Conservation (phyloP, 345 rosid species). For the Boechera retrofracta region DNA sequence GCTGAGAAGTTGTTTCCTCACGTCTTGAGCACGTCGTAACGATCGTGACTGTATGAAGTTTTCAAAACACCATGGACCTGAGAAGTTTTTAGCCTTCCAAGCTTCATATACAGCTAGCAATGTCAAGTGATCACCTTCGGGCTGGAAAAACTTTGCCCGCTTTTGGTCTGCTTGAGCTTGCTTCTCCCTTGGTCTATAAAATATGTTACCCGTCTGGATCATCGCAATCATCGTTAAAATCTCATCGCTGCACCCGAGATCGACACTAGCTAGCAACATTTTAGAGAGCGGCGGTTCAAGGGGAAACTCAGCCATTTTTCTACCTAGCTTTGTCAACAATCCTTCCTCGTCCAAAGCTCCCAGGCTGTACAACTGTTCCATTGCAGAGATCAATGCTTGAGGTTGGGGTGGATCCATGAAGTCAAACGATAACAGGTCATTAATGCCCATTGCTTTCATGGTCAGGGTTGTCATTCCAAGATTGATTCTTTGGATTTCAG, state of each 20-base stretch:
- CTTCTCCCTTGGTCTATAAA: constrained; percentile 90
- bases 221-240: constrained; percentile 85
- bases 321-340: constrained; percentile 84
- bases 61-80: constrained; percentile 93
- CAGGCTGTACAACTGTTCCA: constrained; percentile 83
- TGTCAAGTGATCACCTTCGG: constrained; percentile 94
- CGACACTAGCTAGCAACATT: constrained; percentile 94
- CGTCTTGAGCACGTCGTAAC: constrained; percentile 81
- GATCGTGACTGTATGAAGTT: constrained; percentile 85
- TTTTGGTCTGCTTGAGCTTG: constrained; percentile 97
- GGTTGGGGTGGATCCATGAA: constrained; percentile 58
- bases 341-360: constrained; percentile 96
- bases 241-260: constrained; percentile 96
- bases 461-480: constrained; percentile 69
- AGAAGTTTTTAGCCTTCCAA: constrained; percentile 89
- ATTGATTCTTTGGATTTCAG: constrained; percentile 91
- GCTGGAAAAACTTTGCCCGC: constrained; percentile 90
- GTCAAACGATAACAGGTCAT: constrained; percentile 56
- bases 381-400: constrained; percentile 83
- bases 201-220: constrained; percentile 91
- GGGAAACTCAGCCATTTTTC: constrained; percentile 98
- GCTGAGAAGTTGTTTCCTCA: constrained; percentile 87
- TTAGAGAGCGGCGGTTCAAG: constrained; percentile 89
- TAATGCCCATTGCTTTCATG: constrained; percentile 97
- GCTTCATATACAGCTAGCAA: constrained; percentile 90